Evolutionary conservation across 352 stramenopile genomes (phyloP).

Genomic region (Thalassiosira livingstoniorum): DNA sequence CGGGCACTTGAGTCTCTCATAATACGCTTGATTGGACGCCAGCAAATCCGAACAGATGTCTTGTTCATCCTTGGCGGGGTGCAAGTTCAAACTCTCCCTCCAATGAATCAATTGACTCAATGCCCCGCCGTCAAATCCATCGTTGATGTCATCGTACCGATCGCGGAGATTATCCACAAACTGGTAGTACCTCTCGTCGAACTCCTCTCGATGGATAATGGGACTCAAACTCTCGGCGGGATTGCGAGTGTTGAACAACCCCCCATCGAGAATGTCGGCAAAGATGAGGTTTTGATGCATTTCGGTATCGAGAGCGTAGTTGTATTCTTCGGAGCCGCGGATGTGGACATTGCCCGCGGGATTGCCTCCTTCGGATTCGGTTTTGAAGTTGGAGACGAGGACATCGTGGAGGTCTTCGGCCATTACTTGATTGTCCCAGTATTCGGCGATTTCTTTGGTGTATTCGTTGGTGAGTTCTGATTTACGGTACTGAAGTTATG

Average conservation of each 20-base stretch:
- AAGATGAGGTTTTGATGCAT: constrained; percentile 54
- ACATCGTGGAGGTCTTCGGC: constrained; percentile 45
- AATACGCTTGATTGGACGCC: constrained; percentile 1
- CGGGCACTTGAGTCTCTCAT: constrained; percentile 31
- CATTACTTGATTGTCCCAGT: constrained; percentile 56
- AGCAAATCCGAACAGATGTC: constrained; percentile 46
- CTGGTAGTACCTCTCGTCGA: constrained; percentile 40
- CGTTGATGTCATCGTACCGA: constrained; percentile 41
- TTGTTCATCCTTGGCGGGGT: constrained; percentile 29
- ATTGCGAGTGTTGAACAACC: constrained; percentile 46
- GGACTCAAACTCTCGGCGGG: constrained; percentile 34
- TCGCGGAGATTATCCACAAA: constrained; percentile 36
- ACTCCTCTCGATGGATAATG: constrained; percentile 31
- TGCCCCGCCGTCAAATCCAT: not conserved
- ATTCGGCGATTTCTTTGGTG: constrained; percentile 19
- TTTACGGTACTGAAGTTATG: constrained; percentile 40
- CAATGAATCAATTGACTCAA: constrained; percentile 1
- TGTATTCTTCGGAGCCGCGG: constrained; percentile 52
- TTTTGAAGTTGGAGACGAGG: constrained; percentile 47
- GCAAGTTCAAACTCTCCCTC: constrained; percentile 31
- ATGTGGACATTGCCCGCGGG: constrained; percentile 52
- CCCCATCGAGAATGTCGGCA: constrained; percentile 35
- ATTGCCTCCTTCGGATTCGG: constrained; percentile 50
- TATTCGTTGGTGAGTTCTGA: constrained; percentile 35
- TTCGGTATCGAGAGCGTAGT: constrained; percentile 35